phyloP scores from a whole-genome alignment of 2,329 filamentous ascomycete species.

The Xylaria sp. region DNA sequence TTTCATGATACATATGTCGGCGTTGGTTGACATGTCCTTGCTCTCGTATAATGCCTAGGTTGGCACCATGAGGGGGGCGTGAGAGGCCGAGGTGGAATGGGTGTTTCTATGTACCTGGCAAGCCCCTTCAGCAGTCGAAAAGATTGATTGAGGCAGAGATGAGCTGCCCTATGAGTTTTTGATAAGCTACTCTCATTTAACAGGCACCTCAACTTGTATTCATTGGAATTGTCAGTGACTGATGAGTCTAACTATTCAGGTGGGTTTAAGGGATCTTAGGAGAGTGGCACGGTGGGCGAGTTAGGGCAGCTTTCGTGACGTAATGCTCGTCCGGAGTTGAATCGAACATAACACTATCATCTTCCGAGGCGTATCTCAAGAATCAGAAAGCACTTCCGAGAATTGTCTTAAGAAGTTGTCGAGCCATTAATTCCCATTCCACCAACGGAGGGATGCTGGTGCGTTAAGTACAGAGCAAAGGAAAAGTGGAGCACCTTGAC shows the following conservation, averaged over 20 bases:
- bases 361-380: background rate
- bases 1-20: background rate
- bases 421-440: background rate
- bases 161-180: background rate
- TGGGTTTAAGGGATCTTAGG: background rate
- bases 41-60: background rate
- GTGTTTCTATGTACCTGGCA: background rate
- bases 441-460: background rate
- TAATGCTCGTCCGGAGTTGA: background rate
- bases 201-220: background rate
- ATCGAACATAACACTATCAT: background rate
- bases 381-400: background rate
- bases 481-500: conserved; percentile 23
- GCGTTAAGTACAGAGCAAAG: background rate
- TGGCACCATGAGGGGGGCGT: background rate
- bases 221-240: background rate
- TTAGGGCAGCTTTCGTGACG: background rate
- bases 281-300: background rate
- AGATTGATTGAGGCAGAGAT: too few relatives aligned
- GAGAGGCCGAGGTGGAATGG: too few relatives aligned
- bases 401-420: background rate
- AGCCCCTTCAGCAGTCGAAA: background rate
- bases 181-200: background rate
- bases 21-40: background rate
- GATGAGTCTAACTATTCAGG: background rate